Conservation (phyloP, 169 alveolate genomes). For the Plasmodium vivax region DNA sequence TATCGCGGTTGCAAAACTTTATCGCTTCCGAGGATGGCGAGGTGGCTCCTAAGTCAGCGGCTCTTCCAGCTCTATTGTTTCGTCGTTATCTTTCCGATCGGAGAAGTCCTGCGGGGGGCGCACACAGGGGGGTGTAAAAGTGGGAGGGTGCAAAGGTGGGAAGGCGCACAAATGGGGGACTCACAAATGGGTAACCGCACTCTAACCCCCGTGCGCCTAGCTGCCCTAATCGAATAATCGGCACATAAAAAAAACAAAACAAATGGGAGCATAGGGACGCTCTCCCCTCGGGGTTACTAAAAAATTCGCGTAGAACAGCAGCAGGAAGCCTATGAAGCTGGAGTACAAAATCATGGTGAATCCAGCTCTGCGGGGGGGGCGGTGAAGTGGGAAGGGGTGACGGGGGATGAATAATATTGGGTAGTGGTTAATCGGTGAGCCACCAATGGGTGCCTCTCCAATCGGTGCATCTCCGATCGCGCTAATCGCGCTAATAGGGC, state of each 20-base stretch:
- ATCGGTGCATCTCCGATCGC: background rate
- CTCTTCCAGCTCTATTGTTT: slow-evolving; percentile 36
- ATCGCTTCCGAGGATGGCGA: background rate
- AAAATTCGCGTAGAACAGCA: slow-evolving; percentile 77
- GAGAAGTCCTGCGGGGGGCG: slow-evolving; percentile 41
- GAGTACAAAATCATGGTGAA: slow-evolving; percentile 78
- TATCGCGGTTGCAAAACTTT: background rate
- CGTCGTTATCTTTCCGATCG: slow-evolving; percentile 71
- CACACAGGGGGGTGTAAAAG: background rate
- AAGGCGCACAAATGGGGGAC: background rate
- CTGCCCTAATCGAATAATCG: background rate
- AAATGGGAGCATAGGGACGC: background rate
- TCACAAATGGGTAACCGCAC: background rate
- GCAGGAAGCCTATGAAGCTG: slow-evolving; percentile 77
- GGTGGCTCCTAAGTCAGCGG: slow-evolving; percentile 29
- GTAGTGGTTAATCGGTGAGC: background rate
- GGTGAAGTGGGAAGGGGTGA: background rate
- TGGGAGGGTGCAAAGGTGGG: background rate
- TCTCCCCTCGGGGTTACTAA: slow-evolving; percentile 41
- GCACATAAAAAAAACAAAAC: background rate
- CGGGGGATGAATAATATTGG: background rate
- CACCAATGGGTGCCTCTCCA: background rate
- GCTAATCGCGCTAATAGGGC: background rate
- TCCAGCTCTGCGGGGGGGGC: slow-evolving; percentile 75
- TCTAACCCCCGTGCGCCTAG: background rate